Evolutionary conservation across 305 asterid genomes (phyloP).

Genomic region (Caryopteris hybrid): DNA sequence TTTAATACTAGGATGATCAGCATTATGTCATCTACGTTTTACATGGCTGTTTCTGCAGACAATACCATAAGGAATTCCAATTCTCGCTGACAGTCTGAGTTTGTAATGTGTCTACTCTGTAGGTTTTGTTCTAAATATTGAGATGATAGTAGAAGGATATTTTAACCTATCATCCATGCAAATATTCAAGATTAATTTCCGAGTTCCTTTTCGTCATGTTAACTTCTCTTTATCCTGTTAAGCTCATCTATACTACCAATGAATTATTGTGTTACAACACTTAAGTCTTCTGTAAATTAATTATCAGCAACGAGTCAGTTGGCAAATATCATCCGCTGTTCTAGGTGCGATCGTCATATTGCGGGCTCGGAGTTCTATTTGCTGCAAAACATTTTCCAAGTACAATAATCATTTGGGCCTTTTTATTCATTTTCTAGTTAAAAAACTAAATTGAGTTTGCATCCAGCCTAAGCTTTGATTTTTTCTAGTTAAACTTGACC

Average conservation of each 20-base stretch:
- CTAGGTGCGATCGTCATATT: background rate
- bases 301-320: background rate
- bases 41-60: background rate
- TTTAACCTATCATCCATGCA: conserved; percentile 15
- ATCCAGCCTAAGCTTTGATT: too few species aligned
- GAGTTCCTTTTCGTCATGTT: background rate
- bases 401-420: too few species aligned
- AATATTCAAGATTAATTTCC: conserved; percentile 3
- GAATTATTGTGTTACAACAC: background rate
- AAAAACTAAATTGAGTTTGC: too few species aligned
- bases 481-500: too few species aligned
- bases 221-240: too few species aligned
- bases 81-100: background rate
- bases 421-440: too few species aligned
- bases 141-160: conserved; percentile 15
- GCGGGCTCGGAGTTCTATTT: background rate
- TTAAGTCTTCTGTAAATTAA: background rate
- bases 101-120: background rate
- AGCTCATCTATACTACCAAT: background rate
- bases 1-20: background rate
- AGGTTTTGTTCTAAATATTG: background rate
- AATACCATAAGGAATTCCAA: conserved; percentile 2
- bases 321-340: background rate
- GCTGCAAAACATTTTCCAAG: too few species aligned
- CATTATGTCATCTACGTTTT: background rate